Conservation (phyloP, 768 basidiomycete genomes). For the Suillus cothurnatus region DNA sequence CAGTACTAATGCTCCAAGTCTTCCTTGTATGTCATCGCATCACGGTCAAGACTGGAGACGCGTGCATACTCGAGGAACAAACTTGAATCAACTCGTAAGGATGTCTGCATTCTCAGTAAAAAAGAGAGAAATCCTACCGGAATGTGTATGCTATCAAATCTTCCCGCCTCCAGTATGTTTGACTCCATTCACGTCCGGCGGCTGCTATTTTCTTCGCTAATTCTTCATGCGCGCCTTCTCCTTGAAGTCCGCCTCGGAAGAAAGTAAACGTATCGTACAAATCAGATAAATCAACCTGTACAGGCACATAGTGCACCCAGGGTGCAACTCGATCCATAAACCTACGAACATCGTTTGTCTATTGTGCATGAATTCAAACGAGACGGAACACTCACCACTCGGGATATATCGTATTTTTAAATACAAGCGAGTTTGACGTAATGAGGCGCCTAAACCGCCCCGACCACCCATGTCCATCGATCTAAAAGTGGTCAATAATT, state of each 20-base stretch:
- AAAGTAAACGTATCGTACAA: conserved; percentile 72
- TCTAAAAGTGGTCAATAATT: conserved; percentile 28
- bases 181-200: conserved; percentile 59
- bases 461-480: conserved; percentile 71
- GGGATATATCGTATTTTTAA: conserved; percentile 73
- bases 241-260: conserved; percentile 65
- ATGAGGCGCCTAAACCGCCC: conserved; percentile 69
- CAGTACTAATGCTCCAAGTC: background rate
- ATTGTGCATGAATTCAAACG: background rate
- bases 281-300: conserved; percentile 66
- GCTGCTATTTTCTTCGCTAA: conserved; percentile 58
- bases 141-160: conserved; percentile 63
- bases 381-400: conserved; percentile 54
- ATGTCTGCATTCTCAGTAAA: background rate
- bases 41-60: conserved; percentile 47
- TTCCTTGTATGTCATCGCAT: conserved; percentile 38
- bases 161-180: conserved; percentile 57
- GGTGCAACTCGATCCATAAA: conserved; percentile 58
- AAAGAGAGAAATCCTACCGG: conserved; percentile 40
- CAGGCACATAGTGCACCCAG: conserved; percentile 77
- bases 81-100: conserved; percentile 26
- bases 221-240: conserved; percentile 61
- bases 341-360: conserved; percentile 34
- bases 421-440: conserved; percentile 60
- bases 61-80: conserved; percentile 54